Percentiles rank a stretch among this genome's conserved stretches.
phyloP scores from a whole-genome alignment of 768 basidiomycete species.

The Tricholoma bakamatsutake region DNA sequence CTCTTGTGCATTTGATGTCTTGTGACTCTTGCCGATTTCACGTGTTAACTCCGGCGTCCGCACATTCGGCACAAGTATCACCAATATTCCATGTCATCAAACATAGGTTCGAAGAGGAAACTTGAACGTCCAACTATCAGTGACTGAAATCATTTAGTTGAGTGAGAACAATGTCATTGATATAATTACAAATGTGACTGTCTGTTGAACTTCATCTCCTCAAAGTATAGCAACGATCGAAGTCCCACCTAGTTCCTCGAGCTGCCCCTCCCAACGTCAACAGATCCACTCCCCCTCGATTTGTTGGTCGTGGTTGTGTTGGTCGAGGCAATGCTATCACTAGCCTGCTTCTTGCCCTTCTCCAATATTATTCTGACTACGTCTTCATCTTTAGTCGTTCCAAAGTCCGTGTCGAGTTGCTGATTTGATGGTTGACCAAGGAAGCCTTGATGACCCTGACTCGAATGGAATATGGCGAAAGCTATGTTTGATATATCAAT shows the following conservation, averaged over 20 bases:
- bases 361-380: constrained; percentile 54
- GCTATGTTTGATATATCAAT: constrained; percentile 35
- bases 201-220: background rate
- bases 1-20: too few species aligned
- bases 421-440: constrained; percentile 75
- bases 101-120: too few species aligned
- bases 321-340: constrained; percentile 36
- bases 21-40: too few species aligned
- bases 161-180: background rate
- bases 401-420: constrained; percentile 72
- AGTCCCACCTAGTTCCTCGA: background rate
- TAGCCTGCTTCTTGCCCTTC: constrained; percentile 54
- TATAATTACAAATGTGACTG: background rate
- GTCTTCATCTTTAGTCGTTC: constrained; percentile 56
- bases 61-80: too few species aligned
- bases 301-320: constrained; percentile 16
- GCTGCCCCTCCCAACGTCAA: background rate
- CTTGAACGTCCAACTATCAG: too few species aligned
- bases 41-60: too few species aligned
- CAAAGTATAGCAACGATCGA: too few species aligned
- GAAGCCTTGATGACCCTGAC: constrained; percentile 74
- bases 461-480: constrained; percentile 64
- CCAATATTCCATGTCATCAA: too few species aligned
- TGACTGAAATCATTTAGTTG: too few species aligned
- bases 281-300: constrained; percentile 16